A percentile compares a stretch with the other conserved stretches of the same genome.
Conservation (phyloP, 371 early-diverging fungal species). For the Blakeslea trispora region DNA sequence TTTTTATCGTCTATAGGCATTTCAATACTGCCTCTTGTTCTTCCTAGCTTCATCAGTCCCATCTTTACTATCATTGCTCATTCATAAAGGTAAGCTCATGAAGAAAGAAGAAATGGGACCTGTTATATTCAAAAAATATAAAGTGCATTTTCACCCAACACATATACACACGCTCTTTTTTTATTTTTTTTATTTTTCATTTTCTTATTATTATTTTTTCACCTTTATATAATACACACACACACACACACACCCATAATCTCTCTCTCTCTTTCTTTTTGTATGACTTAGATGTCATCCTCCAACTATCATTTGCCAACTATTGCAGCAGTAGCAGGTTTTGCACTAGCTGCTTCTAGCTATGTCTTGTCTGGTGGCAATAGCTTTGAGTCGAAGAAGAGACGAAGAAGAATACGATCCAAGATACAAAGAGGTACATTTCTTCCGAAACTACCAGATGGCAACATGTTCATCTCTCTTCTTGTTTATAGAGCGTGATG, state of each 20-base stretch:
- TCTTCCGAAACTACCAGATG: neutral
- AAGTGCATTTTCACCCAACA: too few species aligned
- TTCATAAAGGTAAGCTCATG: too few species aligned
- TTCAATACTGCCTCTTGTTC: too few species aligned
- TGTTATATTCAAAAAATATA: too few species aligned
- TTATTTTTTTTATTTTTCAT: slow-evolving; percentile 5
- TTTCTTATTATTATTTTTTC: neutral
- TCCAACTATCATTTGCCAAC: slow-evolving; percentile 51
- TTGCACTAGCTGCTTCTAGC: slow-evolving; percentile 51
- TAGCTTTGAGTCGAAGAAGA: slow-evolving; percentile 36
- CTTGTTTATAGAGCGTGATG: slow-evolving; percentile 43
- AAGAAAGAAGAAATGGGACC: too few species aligned
- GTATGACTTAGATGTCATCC: slow-evolving; percentile 28
- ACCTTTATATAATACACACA: too few species aligned
- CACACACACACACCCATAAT: too few species aligned
- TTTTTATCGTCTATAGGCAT: too few species aligned
- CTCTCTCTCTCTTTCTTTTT: neutral
- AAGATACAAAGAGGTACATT: slow-evolving; percentile 39
- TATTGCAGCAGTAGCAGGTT: slow-evolving; percentile 51
- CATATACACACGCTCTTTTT: neutral
- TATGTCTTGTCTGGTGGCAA: slow-evolving; percentile 37
- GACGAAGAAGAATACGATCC: slow-evolving; percentile 43
- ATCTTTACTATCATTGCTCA: too few species aligned
- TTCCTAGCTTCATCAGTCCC: too few species aligned
- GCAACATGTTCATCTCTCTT: neutral